Percentiles rank a stretch among this genome's conserved stretches.
These are phyloP conservation scores for Phaeosphaeria sp. DNA, from an alignment of 2,329 filamentous ascomycete genomes.

Conservation along the genomic window DNA sequence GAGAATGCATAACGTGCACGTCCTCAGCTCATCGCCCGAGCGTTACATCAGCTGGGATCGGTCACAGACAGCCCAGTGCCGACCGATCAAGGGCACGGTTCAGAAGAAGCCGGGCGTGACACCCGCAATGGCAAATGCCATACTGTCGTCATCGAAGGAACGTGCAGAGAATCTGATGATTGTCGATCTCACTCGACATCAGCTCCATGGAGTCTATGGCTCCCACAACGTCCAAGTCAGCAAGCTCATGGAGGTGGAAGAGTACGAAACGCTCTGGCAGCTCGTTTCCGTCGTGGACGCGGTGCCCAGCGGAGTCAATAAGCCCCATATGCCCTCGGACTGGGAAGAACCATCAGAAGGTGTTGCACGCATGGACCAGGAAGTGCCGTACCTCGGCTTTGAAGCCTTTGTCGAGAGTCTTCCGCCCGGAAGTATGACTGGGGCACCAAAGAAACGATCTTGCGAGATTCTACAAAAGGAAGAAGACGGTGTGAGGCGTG, in stretches of 20 bases:
- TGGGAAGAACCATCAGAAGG: constrained; percentile 39
- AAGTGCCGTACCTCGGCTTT: constrained; percentile 62
- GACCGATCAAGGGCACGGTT: constrained; percentile 97
- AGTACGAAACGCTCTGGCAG: constrained; percentile 89
- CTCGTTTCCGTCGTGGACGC: constrained; percentile 90
- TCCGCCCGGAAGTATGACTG: constrained; percentile 95
- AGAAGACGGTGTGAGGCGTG: constrained; percentile 69
- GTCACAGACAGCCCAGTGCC: constrained; percentile 73
- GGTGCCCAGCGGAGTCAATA: constrained; percentile 30
- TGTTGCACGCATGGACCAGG: constrained; percentile 15
- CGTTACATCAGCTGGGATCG: constrained; percentile 78
- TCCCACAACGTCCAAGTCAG: constrained; percentile 75
- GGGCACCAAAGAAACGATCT: constrained; percentile 90
- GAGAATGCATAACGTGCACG: constrained; percentile 66
- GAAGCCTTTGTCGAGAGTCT: constrained; percentile 79
- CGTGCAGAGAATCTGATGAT: constrained; percentile 98
- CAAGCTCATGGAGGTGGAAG: constrained; percentile 84
- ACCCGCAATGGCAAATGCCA: constrained; percentile 71
- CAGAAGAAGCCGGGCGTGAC: constrained; percentile 74
- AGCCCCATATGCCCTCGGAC: constrained; percentile 34
- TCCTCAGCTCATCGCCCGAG: constrained; percentile 86
- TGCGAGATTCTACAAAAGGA: constrained; percentile 80
- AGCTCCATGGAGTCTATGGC: constrained; percentile 84
- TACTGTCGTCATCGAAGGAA: constrained; percentile 85
- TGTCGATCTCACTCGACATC: constrained; percentile 93